A percentile compares a stretch with the other conserved stretches of the same genome.
phyloP scores from a whole-genome alignment of 2,329 filamentous ascomycete genomes.

The Leptographium flavum region DNA sequence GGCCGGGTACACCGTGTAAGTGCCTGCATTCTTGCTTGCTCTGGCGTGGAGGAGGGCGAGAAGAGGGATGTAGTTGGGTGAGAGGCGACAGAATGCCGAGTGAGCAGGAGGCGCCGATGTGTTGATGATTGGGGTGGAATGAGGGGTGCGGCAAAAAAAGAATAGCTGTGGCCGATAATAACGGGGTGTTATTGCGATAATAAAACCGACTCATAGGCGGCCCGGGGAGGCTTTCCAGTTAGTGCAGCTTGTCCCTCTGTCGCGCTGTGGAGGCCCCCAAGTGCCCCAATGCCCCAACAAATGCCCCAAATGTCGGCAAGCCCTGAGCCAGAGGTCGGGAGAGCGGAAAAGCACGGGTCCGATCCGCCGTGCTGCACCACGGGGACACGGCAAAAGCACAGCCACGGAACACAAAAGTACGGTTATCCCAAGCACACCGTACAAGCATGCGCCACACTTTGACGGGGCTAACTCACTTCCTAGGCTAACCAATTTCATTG shows the following conservation, averaged over 20 bases:
- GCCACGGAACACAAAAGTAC: not conserved
- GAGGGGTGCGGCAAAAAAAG: not conserved
- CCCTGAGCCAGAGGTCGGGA: constrained; percentile 4
- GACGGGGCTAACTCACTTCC: too few relatives aligned
- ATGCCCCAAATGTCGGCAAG: not conserved
- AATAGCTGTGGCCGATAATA: not conserved
- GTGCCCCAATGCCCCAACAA: too few relatives aligned
- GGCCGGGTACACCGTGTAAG: constrained; percentile 57
- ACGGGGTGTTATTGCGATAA: not conserved
- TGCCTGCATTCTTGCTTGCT: constrained; percentile 57
- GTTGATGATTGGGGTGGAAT: not conserved
- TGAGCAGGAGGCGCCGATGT: not conserved
- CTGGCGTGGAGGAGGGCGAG: not conserved
- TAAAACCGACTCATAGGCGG: not conserved
- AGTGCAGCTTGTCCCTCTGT: too few relatives aligned
- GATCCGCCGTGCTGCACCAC: not conserved
- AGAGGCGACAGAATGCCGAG: not conserved
- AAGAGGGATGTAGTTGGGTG: not conserved
- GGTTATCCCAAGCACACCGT: too few relatives aligned
- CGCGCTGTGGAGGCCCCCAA: not conserved
- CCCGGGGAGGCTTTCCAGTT: not conserved
- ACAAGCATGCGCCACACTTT: too few relatives aligned
- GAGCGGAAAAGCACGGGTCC: constrained; percentile 7
- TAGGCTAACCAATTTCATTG: too few relatives aligned
- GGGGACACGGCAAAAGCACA: not conserved